Base-by-base conservation (phyloP, 1,284 basidiomycete genomes). In the Trametes pubescens region DNA sequence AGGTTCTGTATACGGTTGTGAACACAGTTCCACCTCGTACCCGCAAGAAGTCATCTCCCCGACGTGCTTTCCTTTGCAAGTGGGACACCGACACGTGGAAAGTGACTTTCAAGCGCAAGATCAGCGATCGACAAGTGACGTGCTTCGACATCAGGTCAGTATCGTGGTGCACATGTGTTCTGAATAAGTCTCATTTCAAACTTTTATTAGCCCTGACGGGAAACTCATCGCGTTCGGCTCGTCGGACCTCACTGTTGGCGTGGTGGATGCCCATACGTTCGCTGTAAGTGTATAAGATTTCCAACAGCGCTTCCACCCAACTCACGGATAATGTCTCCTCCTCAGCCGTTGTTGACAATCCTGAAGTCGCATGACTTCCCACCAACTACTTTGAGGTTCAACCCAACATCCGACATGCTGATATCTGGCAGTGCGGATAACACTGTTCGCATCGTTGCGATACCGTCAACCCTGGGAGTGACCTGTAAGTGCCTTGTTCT, bases 281-380 rank as follows among this genome's bases (percentile, higher is more conserved):
- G 84, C 86, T 52, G 96, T 97, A 75, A 75, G 91, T 80, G 44
- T 57, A 16, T 7, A 1, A 35, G 6, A 29, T 51, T 44, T 22
- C 51, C 18, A n/a, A 53, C 8, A n/a, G 13, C 2, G 1, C 21
- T n/a, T 26, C 34, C 8, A 24, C 18, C 35, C 1, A 13, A 26
- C 29, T 29, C 14, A 49, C 29, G 38, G 29, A 64, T 49, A 14
- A 2, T 10, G 29, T 14, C 24, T 26, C 24, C 21, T 16, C 61
- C 11, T 59, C 62, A 98, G 95, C 95, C 96, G 0, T 77, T 96
- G 10, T 79, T 95, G 37, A 90, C 90, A 37, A 96, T 99, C 65
- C 82, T 98, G 53, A 93, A 95, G 76, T 93, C 96, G 0, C 98
- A 99, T 77, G 94, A 96, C 67, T 97, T 99, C 76, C 95, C 98